Evolutionary conservation across 805 yeast species (phyloP).

Genomic region (Lachancea lanzarotensis): DNA sequence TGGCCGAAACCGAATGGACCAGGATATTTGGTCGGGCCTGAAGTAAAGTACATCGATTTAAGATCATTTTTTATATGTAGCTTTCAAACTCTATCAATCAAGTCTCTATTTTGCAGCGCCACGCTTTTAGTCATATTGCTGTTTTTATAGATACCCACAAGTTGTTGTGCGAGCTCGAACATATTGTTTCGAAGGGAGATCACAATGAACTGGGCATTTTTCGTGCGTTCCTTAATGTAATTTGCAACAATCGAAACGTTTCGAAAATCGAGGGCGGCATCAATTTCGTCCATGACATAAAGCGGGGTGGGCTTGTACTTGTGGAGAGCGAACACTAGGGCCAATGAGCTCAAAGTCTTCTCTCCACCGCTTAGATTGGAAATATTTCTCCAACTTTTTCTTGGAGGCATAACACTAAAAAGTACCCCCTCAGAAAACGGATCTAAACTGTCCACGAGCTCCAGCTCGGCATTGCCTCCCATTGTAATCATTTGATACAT

Average conservation of each 20-base stretch:
- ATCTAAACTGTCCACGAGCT: conserved; percentile 88
- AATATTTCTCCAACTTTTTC: conserved; percentile 94
- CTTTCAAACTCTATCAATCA: conserved; percentile 15
- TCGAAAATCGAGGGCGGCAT: conserved; percentile 95
- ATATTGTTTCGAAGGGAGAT: conserved; percentile 92
- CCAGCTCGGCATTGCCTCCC: conserved; percentile 99
- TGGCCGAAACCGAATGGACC: conserved; percentile 47
- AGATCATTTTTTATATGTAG: neutral
- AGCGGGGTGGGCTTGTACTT: conserved; percentile 94
- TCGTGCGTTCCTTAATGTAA: conserved; percentile 90
- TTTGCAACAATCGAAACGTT: conserved; percentile 97
- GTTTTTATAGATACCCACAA: conserved; percentile 93
- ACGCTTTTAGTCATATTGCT: conserved; percentile 86
- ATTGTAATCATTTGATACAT: conserved; percentile 98
- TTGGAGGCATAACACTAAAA: conserved; percentile 98
- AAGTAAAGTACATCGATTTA: neutral
- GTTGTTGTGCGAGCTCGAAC: conserved; percentile 92
- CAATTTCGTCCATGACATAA: conserved; percentile 98
- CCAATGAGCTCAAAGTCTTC: conserved; percentile 89
- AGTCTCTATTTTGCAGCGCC: conserved; percentile 61
- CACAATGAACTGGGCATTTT: conserved; percentile 93
- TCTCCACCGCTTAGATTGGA: conserved; percentile 97
- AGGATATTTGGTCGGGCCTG: conserved; percentile 36
- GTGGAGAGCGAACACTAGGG: conserved; percentile 92
- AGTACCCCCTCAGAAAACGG: conserved; percentile 97